phyloP scores from a whole-genome alignment of 306 rosid species.

The Potentilla sterilis region DNA sequence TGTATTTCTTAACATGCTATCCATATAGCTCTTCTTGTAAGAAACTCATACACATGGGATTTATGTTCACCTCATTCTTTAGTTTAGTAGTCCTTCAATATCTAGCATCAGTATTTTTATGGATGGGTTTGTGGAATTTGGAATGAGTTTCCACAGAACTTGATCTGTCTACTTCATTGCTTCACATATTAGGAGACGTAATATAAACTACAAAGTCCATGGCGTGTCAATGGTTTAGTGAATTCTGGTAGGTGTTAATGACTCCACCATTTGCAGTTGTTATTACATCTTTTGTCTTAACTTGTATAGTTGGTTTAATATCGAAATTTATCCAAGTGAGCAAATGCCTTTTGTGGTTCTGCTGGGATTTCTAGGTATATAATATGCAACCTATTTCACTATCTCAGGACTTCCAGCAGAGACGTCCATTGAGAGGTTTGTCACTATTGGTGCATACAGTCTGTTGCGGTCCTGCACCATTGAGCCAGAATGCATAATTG shows the following conservation, averaged over 20 bases:
- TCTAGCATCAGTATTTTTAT: background rate
- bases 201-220: background rate
- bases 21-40: background rate
- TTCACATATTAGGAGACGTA: background rate
- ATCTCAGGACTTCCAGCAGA: slow-evolving; percentile 92
- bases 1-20: background rate
- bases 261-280: background rate
- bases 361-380: slow-evolving; percentile 12
- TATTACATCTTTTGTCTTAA: background rate
- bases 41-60: background rate
- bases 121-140: background rate
- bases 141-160: background rate
- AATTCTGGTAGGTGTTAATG: background rate
- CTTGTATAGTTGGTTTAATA: background rate
- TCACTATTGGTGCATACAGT: slow-evolving; percentile 90
- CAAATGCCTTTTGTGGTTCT: background rate
- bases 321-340: background rate
- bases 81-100: background rate
- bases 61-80: background rate
- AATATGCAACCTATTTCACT: slow-evolving; percentile 20
- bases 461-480: slow-evolving; percentile 90
- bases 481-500: slow-evolving; percentile 97
- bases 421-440: slow-evolving; percentile 78
- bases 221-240: background rate
- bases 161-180: background rate